A percentile compares a stretch with the other conserved stretches of the same genome.
These are phyloP conservation scores for Fraxinus dipetala DNA, from an alignment of 305 asterid species.

Conservation along the genomic window DNA sequence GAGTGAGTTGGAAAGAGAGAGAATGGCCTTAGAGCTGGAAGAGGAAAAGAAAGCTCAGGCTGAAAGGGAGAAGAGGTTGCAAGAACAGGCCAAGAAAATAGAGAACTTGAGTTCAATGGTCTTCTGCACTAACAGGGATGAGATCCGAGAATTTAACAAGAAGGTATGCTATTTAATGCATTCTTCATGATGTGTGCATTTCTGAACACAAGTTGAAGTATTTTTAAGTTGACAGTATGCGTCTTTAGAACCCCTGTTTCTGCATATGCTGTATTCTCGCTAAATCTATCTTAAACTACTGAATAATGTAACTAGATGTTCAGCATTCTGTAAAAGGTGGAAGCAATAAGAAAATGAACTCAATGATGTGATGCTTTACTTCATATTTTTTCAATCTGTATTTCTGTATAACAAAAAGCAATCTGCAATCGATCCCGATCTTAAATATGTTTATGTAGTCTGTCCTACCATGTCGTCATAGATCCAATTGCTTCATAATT, in stretches of 20 bases:
- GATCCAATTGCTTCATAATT: conserved; percentile 15
- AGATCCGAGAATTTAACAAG: conserved; percentile 48
- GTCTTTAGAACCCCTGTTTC: neutral
- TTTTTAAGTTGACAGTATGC: neutral
- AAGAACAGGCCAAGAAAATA: conserved; percentile 86
- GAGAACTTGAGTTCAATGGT: conserved; percentile 92
- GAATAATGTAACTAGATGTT: neutral
- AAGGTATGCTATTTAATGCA: conserved; percentile 48
- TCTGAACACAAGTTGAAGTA: conserved; percentile 9
- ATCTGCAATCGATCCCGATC: neutral
- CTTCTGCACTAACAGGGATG: conserved; percentile 67
- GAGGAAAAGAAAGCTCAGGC: conserved; percentile 96
- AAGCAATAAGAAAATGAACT: conserved; percentile 5
- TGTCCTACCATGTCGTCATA: neutral
- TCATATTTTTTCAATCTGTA: neutral
- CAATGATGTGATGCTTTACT: neutral
- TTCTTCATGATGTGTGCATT: conserved; percentile 11
- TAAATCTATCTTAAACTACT: neutral
- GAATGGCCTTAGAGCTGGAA: conserved; percentile 90
- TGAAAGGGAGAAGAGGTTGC: conserved; percentile 79
- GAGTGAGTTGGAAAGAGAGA: conserved; percentile 95
- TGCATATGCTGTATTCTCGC: neutral
- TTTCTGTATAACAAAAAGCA: neutral
- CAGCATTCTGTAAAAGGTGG: conserved; percentile 1
- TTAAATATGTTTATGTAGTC: conserved; percentile 3